Base-by-base conservation (phyloP, 495 filamentous ascomycete genomes). In the Penicillium robsamsonii region DNA sequence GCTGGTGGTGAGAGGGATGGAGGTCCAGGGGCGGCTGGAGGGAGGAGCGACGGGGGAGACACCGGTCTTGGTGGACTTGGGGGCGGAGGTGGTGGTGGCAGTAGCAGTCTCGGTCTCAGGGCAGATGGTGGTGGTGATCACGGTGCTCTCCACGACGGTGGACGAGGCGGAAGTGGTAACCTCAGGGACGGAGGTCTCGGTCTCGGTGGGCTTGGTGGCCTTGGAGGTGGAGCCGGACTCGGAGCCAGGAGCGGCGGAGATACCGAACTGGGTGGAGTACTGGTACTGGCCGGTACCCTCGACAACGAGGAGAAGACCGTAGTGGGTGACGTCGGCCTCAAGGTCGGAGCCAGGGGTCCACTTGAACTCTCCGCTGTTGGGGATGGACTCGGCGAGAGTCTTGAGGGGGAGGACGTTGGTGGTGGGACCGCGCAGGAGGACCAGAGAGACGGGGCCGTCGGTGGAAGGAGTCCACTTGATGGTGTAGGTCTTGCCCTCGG, bases 201-300 rank as follows among this genome's bases (percentile, higher is more conserved):
- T 4, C 5, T 4, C 50, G 27, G 41, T 35, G n/a, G 63, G 27
- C 27, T 61, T 46, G 27, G 53, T 35, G 22, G 22, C 22, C 22
- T 22, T 22, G 42, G 58, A 41, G 31, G 50, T 18, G 46, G 50
- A 24, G 46, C 48, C 53, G 37, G 62, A 50, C 38, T 56, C 9
- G 20, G 75, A 47, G 59, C 71, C 50, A 55, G 65, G 29, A 68
- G 73, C n/a, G 68, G 80, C 56, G 69, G 80, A 55, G 75, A 90
- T 75, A 63, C 86, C 86, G 72, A 88, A 90, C 66, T 89, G 87
- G 41, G 81, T 83, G 24, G 79, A 81, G 73, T 81, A 90, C 68
- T 90, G 87, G 77, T 84, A 89, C 61, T 78, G 65, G 62, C 85
- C 83, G 55, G 76, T 82, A 10, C 68, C 71, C 66, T 87, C 83